These are phyloP conservation scores for Passiflora organensis DNA, from an alignment of 345 rosid genomes.

Conservation along the genomic window DNA sequence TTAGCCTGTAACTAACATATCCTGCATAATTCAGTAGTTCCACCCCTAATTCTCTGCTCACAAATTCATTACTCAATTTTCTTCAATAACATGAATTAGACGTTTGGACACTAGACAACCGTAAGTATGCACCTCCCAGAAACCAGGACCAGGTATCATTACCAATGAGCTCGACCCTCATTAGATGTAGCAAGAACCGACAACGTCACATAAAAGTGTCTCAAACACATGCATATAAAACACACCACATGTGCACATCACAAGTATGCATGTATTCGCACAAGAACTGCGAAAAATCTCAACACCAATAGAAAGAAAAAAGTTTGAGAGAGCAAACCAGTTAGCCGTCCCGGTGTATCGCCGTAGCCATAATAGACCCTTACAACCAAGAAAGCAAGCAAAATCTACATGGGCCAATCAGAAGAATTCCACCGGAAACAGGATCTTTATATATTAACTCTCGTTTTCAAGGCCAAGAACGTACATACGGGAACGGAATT, in stretches of 20 bases:
- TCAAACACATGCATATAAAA: not conserved
- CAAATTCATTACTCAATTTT: slow-evolving; percentile 1
- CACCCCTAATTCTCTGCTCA: not conserved
- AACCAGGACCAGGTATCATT: not conserved
- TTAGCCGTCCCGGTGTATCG: slow-evolving; percentile 25
- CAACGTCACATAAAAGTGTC: not conserved
- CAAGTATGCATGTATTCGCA: not conserved
- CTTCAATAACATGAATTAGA: too few relatives aligned
- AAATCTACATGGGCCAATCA: slow-evolving; percentile 10
- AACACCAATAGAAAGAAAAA: not conserved
- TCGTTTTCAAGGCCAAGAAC: slow-evolving; percentile 23
- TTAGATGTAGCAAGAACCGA: not conserved
- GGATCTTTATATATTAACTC: not conserved
- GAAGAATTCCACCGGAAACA: slow-evolving; percentile 19
- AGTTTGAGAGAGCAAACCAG: slow-evolving; percentile 21
- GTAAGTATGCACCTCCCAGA: too few relatives aligned
- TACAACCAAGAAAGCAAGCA: slow-evolving; percentile 12
- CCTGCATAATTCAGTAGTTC: not conserved
- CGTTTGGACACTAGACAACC: too few relatives aligned
- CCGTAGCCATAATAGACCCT: slow-evolving; percentile 17
- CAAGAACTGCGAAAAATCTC: not conserved
- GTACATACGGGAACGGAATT: slow-evolving; percentile 14
- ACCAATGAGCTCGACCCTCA: not conserved
- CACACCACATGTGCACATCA: too few relatives aligned
- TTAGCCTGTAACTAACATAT: not conserved